Evolutionary conservation across 257 asterid genomes (phyloP), one percentile per base, ranked within the genome.

Genomic region (Lycium barbarum): DNA sequence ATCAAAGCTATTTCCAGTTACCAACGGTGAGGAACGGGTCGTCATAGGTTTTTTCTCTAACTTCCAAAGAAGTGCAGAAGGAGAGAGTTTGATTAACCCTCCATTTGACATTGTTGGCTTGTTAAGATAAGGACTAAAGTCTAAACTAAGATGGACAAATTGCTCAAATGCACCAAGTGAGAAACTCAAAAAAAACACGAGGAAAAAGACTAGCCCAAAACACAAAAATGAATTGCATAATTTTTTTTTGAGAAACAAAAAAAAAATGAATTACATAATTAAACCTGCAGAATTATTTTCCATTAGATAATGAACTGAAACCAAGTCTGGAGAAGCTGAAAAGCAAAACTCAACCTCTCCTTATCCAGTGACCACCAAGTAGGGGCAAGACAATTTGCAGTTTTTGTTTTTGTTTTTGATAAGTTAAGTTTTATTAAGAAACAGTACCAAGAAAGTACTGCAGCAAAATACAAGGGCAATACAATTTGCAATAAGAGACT

Each of bases 221-320:
- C 62, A 74, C 81, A 74, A 76, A 51, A 76, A 49, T 6, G 61
- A 76, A 26, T 36, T 76, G 51, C 82, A 22, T 76, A 18, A 76
- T 26, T 26, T 26, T 26, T 26, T 26, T 26, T 26, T 7, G 38
- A 73, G 81, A 20, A 73, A 73, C 81, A 73, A 47, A 20, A 20
- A 15, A 73, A 76, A 51, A 76, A 49, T 6, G 61, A 76, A 26
- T 36, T 76, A 76, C 82, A 22, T 76, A 18, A 76, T 26, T 26
- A 76, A 22, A 76, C 26, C 14, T 51, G 63, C 7, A 22, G 63
- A 76, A 26, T 11, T 26, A 51, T 76, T 74, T 26, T 49, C 20
- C 33, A 74, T 74, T 51, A 22, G 82, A 14, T 78, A 78, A 53
- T 26, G 62, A 7, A 13, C 15, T 76, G 26, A 51, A 47, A 53